Base-by-base conservation (phyloP, 305 asterid genomes). In the Ilex paraguariensis region DNA sequence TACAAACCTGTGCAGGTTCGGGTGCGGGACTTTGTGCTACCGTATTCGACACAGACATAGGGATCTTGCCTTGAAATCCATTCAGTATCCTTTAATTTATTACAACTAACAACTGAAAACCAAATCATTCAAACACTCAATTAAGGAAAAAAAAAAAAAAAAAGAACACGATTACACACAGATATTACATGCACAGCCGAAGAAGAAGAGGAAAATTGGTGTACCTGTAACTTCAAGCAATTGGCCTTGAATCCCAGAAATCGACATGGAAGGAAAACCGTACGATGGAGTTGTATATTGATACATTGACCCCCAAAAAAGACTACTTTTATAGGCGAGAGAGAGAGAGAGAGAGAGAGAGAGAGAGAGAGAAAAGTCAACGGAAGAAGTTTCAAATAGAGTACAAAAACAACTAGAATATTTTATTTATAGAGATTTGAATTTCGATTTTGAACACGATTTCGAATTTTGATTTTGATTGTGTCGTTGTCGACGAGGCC, bases 51-150 rank as follows among this genome's bases (percentile, higher is more conserved):
- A 61, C 90, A 84, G 56, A 87, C 96, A 69, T 93, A 93, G 28
- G 99, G 97, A 90, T 93, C 99, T 74, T 93, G 98, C 70, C 97
- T 81, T 31, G 97, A 87, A 58, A 87, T 77, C 97, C 97, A 93
- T 58, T 93, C 99, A 0, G 96, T 90, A 60, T 90, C 86, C 71
- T 80, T 87, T 83, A 93, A 74, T 71, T 82, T 93, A 46, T 56
- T 81, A 63, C 96, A 87, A n/a, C 84, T 84, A 21, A 90, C 97
- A 67, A 93, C 97, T 93, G 85, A 42, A 60, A 64, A 56, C 77
- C 60, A 66, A 16, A 56, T 61, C 17, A n/a, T 10, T 10, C 55
- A 31, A 36, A 51, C 40, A n/a, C 13, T 6, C 16, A 40, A 36
- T 8, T 13, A 30, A 8, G 21, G 14, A 7, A 7, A 59, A 16